Conservation (phyloP, 208 protist genomes). For the Phytomonas francai region DNA sequence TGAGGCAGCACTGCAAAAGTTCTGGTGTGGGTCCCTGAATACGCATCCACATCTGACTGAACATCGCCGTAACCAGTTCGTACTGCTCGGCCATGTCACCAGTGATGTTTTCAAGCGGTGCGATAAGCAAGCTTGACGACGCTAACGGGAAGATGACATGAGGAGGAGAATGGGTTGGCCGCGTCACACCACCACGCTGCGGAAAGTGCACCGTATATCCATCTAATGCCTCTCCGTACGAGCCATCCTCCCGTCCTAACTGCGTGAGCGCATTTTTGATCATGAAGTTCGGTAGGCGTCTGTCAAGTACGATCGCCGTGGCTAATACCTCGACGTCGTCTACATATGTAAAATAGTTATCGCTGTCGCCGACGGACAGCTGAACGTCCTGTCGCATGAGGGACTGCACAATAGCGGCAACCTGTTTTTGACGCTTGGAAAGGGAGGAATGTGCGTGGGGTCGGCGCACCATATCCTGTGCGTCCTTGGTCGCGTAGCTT, state of each 20-base stretch:
- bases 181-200: not conserved
- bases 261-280: slow-evolving; percentile 45
- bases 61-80: slow-evolving; percentile 57
- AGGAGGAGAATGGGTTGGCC: slow-evolving; percentile 7
- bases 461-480: slow-evolving; percentile 50
- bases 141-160: slow-evolving; percentile 56
- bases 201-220: not conserved
- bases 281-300: slow-evolving; percentile 43
- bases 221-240: not conserved
- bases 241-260: slow-evolving; percentile 29
- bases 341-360: slow-evolving; percentile 79
- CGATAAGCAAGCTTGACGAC: slow-evolving; percentile 42
- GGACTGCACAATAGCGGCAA: slow-evolving; percentile 53
- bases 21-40: slow-evolving; percentile 83
- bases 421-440: slow-evolving; percentile 14
- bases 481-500: slow-evolving; percentile 42
- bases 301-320: slow-evolving; percentile 58
- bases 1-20: slow-evolving; percentile 65
- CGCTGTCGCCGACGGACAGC: slow-evolving; percentile 58
- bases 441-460: slow-evolving; percentile 50
- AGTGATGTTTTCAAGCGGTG: slow-evolving; percentile 75
- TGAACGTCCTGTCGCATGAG: slow-evolving; percentile 40
- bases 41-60: slow-evolving; percentile 68
- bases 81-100: slow-evolving; percentile 82
- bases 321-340: slow-evolving; percentile 60